These are phyloP conservation scores for Casaregolazyma suthepensis DNA, from an alignment of 1,139 yeast genomes.

Conservation along the genomic window DNA sequence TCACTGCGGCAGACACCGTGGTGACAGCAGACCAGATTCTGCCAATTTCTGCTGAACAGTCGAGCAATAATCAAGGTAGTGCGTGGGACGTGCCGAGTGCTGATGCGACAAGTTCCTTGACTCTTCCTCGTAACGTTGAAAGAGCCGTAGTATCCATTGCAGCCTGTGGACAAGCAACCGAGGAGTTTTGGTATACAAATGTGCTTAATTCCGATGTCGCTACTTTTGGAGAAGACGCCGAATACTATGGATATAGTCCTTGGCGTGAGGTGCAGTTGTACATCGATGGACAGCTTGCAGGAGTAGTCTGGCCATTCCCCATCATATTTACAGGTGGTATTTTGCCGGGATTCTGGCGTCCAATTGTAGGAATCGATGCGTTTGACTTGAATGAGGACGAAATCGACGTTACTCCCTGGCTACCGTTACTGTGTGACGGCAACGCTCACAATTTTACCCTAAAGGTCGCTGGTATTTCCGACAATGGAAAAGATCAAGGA, in stretches of 20 bases:
- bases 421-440: conserved; percentile 55
- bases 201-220: neutral
- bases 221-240: neutral
- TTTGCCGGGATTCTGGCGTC: conserved; percentile 72
- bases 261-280: conserved; percentile 34
- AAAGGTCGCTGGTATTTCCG: conserved; percentile 49
- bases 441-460: conserved; percentile 22
- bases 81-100: neutral
- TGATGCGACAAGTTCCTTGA: conserved; percentile 17
- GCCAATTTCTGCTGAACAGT: conserved; percentile 7
- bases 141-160: conserved; percentile 53
- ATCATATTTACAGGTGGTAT: conserved; percentile 73
- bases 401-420: conserved; percentile 58
- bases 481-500: conserved; percentile 7
- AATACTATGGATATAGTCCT: conserved; percentile 37
- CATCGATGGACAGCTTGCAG: conserved; percentile 32
- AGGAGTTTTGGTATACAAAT: conserved; percentile 68
- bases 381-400: conserved; percentile 63
- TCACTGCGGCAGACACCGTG: neutral
- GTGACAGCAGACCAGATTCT: conserved; percentile 2
- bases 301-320: conserved; percentile 35
- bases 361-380: conserved; percentile 66
- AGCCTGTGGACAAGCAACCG: conserved; percentile 70
- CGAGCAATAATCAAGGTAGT: conserved; percentile 1
- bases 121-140: conserved; percentile 52